phyloP scores from a whole-genome alignment of 257 asterid genomes.

The Parsonsia alboflavescens region DNA sequence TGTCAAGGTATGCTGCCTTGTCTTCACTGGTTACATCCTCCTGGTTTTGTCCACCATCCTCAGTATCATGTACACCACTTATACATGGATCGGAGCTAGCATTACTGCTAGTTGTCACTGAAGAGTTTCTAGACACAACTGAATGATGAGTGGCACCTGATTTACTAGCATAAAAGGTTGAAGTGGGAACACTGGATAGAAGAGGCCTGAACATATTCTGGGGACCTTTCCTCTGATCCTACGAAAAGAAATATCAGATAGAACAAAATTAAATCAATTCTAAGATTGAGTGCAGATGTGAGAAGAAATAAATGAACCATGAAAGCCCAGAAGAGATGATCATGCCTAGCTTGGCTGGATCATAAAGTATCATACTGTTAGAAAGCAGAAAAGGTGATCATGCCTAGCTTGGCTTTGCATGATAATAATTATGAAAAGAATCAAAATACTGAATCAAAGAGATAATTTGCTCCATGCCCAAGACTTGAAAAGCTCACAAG shows the following conservation, averaged over 20 bases:
- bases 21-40: slow-evolving; percentile 49
- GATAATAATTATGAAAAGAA: not conserved
- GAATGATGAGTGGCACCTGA: slow-evolving; percentile 47
- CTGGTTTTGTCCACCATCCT: slow-evolving; percentile 61
- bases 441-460: not conserved
- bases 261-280: slow-evolving; percentile 1
- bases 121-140: slow-evolving; percentile 65
- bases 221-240: slow-evolving; percentile 75
- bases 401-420: not conserved
- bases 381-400: not conserved
- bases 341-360: not conserved
- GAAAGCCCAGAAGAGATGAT: not conserved
- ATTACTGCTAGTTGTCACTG: slow-evolving; percentile 82
- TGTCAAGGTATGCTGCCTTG: slow-evolving; percentile 33
- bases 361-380: not conserved
- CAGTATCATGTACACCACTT: slow-evolving; percentile 59
- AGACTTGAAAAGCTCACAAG: slow-evolving; percentile 1
- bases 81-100: slow-evolving; percentile 76
- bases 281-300: not conserved
- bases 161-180: slow-evolving; percentile 71
- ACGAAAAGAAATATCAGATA: slow-evolving; percentile 19
- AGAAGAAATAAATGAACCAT: not conserved
- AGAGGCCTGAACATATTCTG: slow-evolving; percentile 97
- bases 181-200: slow-evolving; percentile 91
- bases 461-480: not conserved